These are phyloP conservation scores for Alternaria solani DNA, from an alignment of 2,329 filamentous ascomycete species.

Conservation along the genomic window DNA sequence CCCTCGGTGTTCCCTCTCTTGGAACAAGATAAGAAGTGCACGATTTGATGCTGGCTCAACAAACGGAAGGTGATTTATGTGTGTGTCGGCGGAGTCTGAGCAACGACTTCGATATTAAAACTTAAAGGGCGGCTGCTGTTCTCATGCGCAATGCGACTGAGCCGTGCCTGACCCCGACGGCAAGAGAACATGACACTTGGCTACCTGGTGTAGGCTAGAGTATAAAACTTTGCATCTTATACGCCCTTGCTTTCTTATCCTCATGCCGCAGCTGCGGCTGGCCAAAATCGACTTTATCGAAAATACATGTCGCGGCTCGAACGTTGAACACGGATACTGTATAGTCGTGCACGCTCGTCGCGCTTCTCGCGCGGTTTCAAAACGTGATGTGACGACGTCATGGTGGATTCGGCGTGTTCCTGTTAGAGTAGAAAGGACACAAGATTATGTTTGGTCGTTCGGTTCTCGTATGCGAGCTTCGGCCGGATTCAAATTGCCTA, in stretches of 20 bases:
- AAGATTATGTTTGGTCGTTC: not conserved
- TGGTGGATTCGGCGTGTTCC: not conserved
- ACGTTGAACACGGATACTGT: not conserved
- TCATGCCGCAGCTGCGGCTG: not conserved
- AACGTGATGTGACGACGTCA: not conserved
- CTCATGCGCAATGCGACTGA: not conserved
- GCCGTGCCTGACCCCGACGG: fast-evolving
- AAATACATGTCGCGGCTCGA: not conserved
- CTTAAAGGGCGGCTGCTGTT: not conserved
- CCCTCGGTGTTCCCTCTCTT: not conserved
- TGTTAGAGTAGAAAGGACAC: too few relatives aligned
- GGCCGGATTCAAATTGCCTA: not conserved
- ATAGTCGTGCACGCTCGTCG: not conserved
- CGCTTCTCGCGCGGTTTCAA: not conserved
- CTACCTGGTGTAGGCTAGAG: fast-evolving
- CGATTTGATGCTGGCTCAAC: not conserved
- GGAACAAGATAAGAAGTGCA: not conserved
- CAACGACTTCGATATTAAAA: not conserved
- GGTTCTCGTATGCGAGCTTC: not conserved
- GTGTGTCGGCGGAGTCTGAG: too few relatives aligned
- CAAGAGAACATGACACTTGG: not conserved
- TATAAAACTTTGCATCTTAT: fast-evolving
- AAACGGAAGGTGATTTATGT: not conserved
- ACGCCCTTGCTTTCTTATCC: not conserved
- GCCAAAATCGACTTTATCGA: not conserved